Base-by-base conservation (phyloP, 345 rosid species). In the Populus ilicifolia region DNA sequence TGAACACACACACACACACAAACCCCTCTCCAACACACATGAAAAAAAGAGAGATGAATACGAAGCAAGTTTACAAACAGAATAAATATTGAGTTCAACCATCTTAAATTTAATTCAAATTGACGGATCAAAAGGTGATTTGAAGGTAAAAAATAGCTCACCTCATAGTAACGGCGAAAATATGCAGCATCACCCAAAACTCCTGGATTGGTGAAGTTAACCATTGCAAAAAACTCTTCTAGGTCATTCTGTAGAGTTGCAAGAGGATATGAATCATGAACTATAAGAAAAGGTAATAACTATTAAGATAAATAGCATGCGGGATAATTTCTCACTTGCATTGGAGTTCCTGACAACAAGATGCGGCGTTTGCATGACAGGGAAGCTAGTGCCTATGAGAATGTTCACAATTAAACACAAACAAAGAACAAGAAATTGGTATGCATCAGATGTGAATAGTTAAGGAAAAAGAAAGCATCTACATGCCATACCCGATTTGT, bases 141-240 rank as follows among this genome's bases (percentile, higher is more conserved):
- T 38, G 50, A 67, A 33, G 36, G 33, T 21, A 50, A 33, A 66
- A 68, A 13, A 38, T 39, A 65, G 77, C 78, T 82, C 78, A 91
- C 99, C 98, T 96, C 98, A 39, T 90, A 96, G 82, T 93, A 89
- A 76, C 89, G 97, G 48, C 99, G 96, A 88, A 96, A 96, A 83
- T 87, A 84, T 30, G 96, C 88, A 77, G 88, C 94, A 75, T 93
- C 95, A 18, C 99, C 99, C 86, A 96, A 84, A 76, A 92, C 89
- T 70, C 95, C 95, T 66, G 95, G 97, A 87, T 93, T 96, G 75
- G 98, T 96, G 75, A 96, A 96, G 89, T 93, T 93, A 77, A 93
- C 99, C 99, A 96, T 96, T 67, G 99, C 92, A 87, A 89, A 96
- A 85, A 96, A 96, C 85, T 96, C 98, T 88, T 93, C 98, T 69